Evolutionary conservation across 2,329 filamentous ascomycete genomes (phyloP), one percentile per base, ranked within the genome.

Genomic region (Aureobasidium sp.): DNA sequence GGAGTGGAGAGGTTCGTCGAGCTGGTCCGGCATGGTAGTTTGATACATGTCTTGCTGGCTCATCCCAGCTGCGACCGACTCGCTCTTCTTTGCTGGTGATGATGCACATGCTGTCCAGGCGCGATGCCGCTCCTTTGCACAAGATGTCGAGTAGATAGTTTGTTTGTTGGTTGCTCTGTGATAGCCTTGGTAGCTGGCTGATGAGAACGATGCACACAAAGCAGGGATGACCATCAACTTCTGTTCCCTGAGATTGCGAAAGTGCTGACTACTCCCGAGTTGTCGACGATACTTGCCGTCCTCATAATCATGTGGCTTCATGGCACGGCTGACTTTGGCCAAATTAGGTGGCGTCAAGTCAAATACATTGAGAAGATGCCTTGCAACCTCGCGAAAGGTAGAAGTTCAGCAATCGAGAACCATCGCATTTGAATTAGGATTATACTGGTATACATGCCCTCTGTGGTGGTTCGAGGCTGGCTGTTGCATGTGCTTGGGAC

Each of bases 11-110:
- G 39, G 62, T 52, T 39, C 59, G 36, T 46, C 62, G 15, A 27
- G 59, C 47, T 36, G 65, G 64, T 10, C 70, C 69, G 15, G 70
- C 66, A 44, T 70, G 67, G 63, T 69, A 71, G 63, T 72, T 70
- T 44, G 67, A 70, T 41, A 73, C 70, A 2, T 69, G 70, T 9
- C 70, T 67, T 3, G 71, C 70, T 2, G 70, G 66, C 41, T 68
- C 53, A 53, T 69, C 67, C 34, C 57, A 52, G 13, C 64, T 61
- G 41, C 63, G 62, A 13, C 64, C 62, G 39, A 69, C 65, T 47
- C 65, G 63, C 39, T 64, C 63, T 26, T 66, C 63, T 44, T 66
- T 64, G 6, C 65, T 65, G 32, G 67, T 69, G 65, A 71, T 67
- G 64, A 71, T 66, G 44, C 70, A 72, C 70, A 72, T 72, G 13